phyloP scores from a whole-genome alignment of 1,139 yeast species.

The Chernovozyma aurita region DNA sequence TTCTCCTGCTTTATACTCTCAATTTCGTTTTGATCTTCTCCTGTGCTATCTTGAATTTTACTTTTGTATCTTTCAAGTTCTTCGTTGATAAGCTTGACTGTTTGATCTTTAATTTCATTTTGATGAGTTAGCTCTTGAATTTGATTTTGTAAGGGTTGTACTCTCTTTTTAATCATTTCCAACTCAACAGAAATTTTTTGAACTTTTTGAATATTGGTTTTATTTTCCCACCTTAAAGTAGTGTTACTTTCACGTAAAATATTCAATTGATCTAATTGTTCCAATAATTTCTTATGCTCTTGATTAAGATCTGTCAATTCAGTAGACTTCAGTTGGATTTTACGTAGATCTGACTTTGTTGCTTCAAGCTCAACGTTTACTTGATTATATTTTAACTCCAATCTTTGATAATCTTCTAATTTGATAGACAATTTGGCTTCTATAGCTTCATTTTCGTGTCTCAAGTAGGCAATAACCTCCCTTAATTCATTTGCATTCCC shows the following conservation, averaged over 20 bases:
- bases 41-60: constrained; percentile 7
- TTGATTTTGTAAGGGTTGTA: constrained; percentile 18
- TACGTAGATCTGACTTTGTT: constrained; percentile 40
- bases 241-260: constrained; percentile 71
- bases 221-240: constrained; percentile 56
- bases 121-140: constrained; percentile 21
- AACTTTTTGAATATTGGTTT: constrained; percentile 19
- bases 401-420: constrained; percentile 44
- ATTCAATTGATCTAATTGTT: constrained; percentile 64
- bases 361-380: constrained; percentile 40
- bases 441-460: constrained; percentile 73
- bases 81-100: constrained; percentile 29
- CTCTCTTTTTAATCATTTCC: constrained; percentile 12
- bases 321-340: constrained; percentile 28
- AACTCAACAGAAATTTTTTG: constrained; percentile 20
- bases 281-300: constrained; percentile 52
- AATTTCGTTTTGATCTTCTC: constrained; percentile 24
- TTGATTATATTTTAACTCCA: constrained; percentile 39
- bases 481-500: constrained; percentile 24
- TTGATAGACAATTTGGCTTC: constrained; percentile 54
- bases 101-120: constrained; percentile 29
- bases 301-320: constrained; percentile 36
- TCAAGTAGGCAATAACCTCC: constrained; percentile 58
- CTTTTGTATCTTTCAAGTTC: constrained; percentile 33
- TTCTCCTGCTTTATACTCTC: constrained; percentile 27